Base-by-base conservation (phyloP, 129 eudicot genomes). In the Centaurea solstitialis region DNA sequence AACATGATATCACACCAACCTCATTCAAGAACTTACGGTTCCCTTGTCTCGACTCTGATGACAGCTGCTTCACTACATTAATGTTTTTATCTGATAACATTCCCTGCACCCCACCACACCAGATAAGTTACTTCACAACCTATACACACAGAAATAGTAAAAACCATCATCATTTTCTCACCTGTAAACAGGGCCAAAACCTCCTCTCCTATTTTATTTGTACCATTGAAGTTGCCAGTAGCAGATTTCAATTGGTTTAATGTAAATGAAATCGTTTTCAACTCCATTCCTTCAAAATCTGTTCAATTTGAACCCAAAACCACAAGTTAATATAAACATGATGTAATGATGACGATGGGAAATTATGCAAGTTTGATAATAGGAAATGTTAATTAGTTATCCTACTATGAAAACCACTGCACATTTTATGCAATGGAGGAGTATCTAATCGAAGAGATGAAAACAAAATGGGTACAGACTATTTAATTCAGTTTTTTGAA, bases 101-200 rank as follows among this genome's bases (percentile, higher is more conserved):
- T 83, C 97, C 97, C 97, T 91, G 89, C 84, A 86, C n/a, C 79
- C 26, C 26, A 65, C 33, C 20, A n/a, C 73, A 77, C 68, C 62
- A 61, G n/a, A 53, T 21, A 6, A 74, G 0, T 18, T 64, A 33
- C 11, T 77, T 77, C 26, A 77, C 6, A 66, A 30, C n/a, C 69
- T 64, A 83, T 23, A 35, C 6, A 35, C 6, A 76, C 33, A 26
- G 65, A 7, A 39, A 13, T 77, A 77, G 26, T 45, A 22, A 4
- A 26, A 21, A 10, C 21, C 4, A 21, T 64, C 26, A 64, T 64
- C 8, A 0, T 57, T 6, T 57, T 33, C 24, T 17, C 70, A 91
- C 97, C 91, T 91, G 87, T 89, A 91, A 11, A 91, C 96, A 4
- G 96, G 84, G 74, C 96, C 96, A 81, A 91, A 91, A 78, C 96